phyloP scores from a whole-genome alignment of 1,284 basidiomycete genomes.

The Sanghuangporus sanghuang region DNA sequence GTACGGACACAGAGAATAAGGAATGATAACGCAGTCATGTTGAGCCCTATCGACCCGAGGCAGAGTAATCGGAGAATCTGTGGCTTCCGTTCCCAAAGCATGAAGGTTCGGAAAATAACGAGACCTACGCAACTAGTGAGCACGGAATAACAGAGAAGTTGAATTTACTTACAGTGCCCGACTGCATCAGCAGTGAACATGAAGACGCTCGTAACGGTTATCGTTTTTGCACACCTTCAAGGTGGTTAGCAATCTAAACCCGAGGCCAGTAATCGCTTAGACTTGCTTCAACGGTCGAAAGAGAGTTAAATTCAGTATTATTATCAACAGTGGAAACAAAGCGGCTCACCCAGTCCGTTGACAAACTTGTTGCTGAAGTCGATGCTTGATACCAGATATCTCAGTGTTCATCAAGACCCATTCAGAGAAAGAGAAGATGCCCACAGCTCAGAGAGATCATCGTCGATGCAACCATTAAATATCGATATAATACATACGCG shows the following conservation, averaged over 20 bases:
- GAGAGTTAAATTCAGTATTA: neutral
- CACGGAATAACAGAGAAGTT: neutral
- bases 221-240: neutral
- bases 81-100: neutral
- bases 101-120: slow-evolving; percentile 7
- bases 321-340: neutral
- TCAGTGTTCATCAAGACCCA: neutral
- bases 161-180: neutral
- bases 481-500: neutral
- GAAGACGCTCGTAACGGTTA: neutral
- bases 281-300: neutral
- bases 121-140: neutral
- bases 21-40: neutral
- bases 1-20: neutral
- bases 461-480: neutral
- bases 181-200: neutral
- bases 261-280: no score
- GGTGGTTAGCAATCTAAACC: neutral
- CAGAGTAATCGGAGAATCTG: neutral
- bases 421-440: neutral
- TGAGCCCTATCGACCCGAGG: neutral
- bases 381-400: neutral
- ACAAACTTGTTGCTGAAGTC: neutral
- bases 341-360: neutral
- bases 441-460: neutral